These are phyloP conservation scores for Gossypium rotundifolium DNA, from an alignment of 345 rosid species.

Conservation along the genomic window DNA sequence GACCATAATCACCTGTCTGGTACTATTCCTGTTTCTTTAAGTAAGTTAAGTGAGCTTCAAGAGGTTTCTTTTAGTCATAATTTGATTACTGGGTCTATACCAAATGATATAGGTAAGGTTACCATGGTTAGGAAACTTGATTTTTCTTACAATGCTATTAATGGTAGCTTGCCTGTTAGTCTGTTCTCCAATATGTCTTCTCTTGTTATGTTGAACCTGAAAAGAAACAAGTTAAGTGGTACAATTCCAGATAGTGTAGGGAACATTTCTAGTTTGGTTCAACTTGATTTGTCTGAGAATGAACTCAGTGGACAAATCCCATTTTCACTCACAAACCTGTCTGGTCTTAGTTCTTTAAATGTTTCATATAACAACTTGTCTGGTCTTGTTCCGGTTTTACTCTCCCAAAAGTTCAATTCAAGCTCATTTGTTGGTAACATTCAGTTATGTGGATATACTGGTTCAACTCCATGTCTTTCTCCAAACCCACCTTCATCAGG, in stretches of 20 bases:
- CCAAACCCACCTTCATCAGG: constrained; percentile 26
- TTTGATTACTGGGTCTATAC: constrained; percentile 46
- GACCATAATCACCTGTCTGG: constrained; percentile 16
- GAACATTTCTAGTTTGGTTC: constrained; percentile 34
- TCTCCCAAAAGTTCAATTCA: constrained; percentile 64
- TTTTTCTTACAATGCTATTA: constrained; percentile 48
- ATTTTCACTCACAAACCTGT: constrained; percentile 39
- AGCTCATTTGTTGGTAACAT: constrained; percentile 71
- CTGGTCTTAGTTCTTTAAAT: constrained; percentile 52
- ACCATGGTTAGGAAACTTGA: constrained; percentile 39
- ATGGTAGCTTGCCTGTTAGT: constrained; percentile 43
- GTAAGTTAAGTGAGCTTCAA: constrained; percentile 41
- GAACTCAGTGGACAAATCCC: constrained; percentile 70
- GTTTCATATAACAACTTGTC: constrained; percentile 84
- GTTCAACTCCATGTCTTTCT: constrained; percentile 51
- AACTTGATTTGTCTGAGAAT: constrained; percentile 60
- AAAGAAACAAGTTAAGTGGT: constrained; percentile 51
- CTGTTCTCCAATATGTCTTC: constrained; percentile 38
- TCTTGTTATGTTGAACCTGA: constrained; percentile 33
- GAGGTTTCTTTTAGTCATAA: constrained; percentile 53
- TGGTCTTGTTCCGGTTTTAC: constrained; percentile 67
- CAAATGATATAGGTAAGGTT: constrained; percentile 43
- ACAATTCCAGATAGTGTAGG: constrained; percentile 51
- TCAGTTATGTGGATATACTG: constrained; percentile 71
- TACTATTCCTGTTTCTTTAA: constrained; percentile 20